Evolutionary conservation across 2,329 filamentous ascomycete genomes (phyloP), one percentile per base, ranked within the genome.

Genomic region (Westerdykella aurantiaca): DNA sequence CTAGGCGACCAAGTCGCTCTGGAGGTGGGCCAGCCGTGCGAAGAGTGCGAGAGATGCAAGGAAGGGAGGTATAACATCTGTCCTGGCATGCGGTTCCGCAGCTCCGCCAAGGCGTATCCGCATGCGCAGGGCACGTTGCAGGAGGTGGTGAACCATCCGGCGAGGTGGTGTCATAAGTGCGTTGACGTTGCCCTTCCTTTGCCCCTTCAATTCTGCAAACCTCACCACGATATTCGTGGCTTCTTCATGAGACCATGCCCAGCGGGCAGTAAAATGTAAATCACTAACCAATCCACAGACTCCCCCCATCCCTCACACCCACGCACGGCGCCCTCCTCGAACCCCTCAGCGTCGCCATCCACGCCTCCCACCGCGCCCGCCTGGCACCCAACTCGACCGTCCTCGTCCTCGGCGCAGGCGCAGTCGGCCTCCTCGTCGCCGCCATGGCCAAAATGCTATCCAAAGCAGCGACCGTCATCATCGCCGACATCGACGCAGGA

Each of bases 21-120:
- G 34, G 91, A 97, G 75, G 91, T 94, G 12, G 91, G 91, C 40
- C 79, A 87, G 41, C 88, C 89, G 1, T 97, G 91, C 72, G 82
- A 86, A 33, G 59, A 64, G 34, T 83, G 80, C 57, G 64, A 71
- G 17, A 67, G 76, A 41, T 83, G 80, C 58, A 66, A 69, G 35
- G 70, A 74, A 44, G 78, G 76, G 41, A 66, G 79, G 40, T 82
- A 82, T 60, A 83, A 83, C 53, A 79, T 83, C 50, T 83, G 80
- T 68, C 74, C 74, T 18, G 68, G 68, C 7, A 74, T 83, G 70
- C 70, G 69, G 34, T 82, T 82, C 57, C 63, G 78, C 47, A 78
- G 74, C 53, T 79, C 75, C 42, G 80, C 80, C 31, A 82, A 80
- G 59, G 68, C 70, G 17, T 80, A 78, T 56, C 79, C 79, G 5